A percentile compares a stretch with the other conserved stretches of the same genome.
phyloP scores from a whole-genome alignment of 2,329 filamentous ascomycete genomes.

The Pseudogymnoascus sp. region DNA sequence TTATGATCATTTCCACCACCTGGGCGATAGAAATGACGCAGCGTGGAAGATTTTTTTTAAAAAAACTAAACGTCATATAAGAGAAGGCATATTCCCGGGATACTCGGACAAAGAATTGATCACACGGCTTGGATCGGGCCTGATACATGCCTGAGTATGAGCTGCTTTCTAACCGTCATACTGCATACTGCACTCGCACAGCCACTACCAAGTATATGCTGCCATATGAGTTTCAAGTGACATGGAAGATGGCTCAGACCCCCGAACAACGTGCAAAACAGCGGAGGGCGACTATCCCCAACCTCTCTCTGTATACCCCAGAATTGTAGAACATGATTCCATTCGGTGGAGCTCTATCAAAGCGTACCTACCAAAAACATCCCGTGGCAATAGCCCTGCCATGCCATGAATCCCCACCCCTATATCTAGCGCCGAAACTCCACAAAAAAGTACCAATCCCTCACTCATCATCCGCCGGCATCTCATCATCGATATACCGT shows the following conservation, averaged over 20 bases:
- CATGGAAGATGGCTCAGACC: not conserved
- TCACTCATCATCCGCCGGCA: slow-evolving; percentile 91
- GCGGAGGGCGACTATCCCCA: not conserved
- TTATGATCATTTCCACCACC: too few relatives aligned
- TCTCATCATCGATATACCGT: slow-evolving; percentile 93
- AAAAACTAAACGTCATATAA: too few relatives aligned
- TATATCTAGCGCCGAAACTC: slow-evolving; percentile 4
- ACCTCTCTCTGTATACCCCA: not conserved
- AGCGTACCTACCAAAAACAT: not conserved
- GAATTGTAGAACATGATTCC: not conserved
- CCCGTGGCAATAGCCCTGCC: not conserved
- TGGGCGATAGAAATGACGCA: too few relatives aligned
- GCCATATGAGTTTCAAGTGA: not conserved
- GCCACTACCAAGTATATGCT: not conserved
- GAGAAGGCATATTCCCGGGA: too few relatives aligned
- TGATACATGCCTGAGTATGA: too few relatives aligned
- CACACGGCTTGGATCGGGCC: too few relatives aligned
- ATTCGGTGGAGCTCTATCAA: not conserved
- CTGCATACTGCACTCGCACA: not conserved
- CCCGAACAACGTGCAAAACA: not conserved
- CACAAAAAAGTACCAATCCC: not conserved
- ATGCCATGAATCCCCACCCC: not conserved
- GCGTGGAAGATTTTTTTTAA: too few relatives aligned
- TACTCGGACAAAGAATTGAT: too few relatives aligned
- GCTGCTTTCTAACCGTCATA: too few relatives aligned